A percentile compares a stretch with the other conserved stretches of the same genome.
These are phyloP conservation scores for Phytopythium montanum DNA, from an alignment of 352 stramenopile genomes.

Conservation along the genomic window DNA sequence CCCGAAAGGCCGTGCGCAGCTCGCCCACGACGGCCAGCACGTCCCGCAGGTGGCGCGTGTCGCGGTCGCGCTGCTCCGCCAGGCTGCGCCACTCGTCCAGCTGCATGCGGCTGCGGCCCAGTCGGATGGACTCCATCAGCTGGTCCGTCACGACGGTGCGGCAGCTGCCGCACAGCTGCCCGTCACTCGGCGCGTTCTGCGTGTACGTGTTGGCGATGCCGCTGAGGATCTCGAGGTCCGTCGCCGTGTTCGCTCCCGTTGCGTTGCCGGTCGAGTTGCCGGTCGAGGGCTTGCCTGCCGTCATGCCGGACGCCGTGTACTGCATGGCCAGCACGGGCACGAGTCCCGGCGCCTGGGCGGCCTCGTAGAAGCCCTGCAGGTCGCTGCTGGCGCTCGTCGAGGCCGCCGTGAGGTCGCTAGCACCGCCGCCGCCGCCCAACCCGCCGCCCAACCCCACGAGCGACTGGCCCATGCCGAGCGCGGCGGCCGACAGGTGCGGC, in stretches of 20 bases:
- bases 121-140: constrained; percentile 72
- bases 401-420: background rate
- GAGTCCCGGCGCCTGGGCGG: constrained; percentile 23
- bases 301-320: constrained; percentile 30
- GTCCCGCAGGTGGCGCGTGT: constrained; percentile 62
- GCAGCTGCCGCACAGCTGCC: constrained; percentile 58
- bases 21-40: constrained; percentile 45
- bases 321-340: constrained; percentile 63
- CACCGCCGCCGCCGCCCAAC: background rate
- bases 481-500: constrained; percentile 16
- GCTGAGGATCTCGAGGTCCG: constrained; percentile 78
- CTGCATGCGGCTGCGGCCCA: constrained; percentile 68
- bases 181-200: constrained; percentile 38
- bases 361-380: constrained; percentile 64
- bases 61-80: constrained; percentile 57
- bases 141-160: constrained; percentile 64
- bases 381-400: constrained; percentile 21
- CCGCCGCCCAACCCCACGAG: constrained; percentile 9
- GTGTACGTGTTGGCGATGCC: constrained; percentile 84
- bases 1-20: constrained; percentile 46
- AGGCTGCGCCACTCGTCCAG: constrained; percentile 47
- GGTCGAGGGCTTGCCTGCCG: constrained; percentile 12
- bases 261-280: constrained; percentile 9
- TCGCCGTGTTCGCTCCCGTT: constrained; percentile 27
- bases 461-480: constrained; percentile 9